Percentiles rank a stretch among this genome's conserved stretches.
These are phyloP conservation scores for Candida sp. DNA, from an alignment of 1,139 yeast genomes.

Conservation along the genomic window DNA sequence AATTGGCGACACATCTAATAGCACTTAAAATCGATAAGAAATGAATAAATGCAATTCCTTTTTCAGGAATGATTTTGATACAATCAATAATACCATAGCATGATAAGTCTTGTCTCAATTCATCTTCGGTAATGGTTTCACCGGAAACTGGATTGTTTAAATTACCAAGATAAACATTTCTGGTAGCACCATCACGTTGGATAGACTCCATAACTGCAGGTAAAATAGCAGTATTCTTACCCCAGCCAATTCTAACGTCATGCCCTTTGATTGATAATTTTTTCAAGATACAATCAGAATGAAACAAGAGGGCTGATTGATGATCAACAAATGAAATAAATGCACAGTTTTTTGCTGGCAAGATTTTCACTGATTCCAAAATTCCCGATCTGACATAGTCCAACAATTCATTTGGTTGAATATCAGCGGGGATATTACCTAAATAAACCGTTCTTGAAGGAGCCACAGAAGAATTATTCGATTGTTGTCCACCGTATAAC, in stretches of 20 bases:
- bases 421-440: conserved; percentile 81
- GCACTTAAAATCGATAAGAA: conserved; percentile 57
- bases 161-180: conserved; percentile 84
- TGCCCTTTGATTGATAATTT: conserved; percentile 54
- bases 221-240: conserved; percentile 60
- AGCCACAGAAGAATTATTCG: conserved; percentile 29
- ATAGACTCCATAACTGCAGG: conserved; percentile 73
- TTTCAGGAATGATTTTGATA: conserved; percentile 54
- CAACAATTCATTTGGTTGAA: conserved; percentile 76
- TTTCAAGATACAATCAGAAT: conserved; percentile 58
- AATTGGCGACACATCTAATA: conserved; percentile 54
- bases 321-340: conserved; percentile 61
- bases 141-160: conserved; percentile 49
- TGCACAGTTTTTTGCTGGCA: conserved; percentile 58
- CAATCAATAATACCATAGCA: conserved; percentile 56
- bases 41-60: conserved; percentile 61
- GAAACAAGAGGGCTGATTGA: conserved; percentile 58
- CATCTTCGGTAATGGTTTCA: conserved; percentile 54
- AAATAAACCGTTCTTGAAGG: conserved; percentile 87
- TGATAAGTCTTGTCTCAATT: conserved; percentile 47
- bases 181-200: conserved; percentile 83
- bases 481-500: conserved; percentile 1
- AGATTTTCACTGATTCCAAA: conserved; percentile 66
- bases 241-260: conserved; percentile 68
- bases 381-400: conserved; percentile 92